phyloP scores from a whole-genome alignment of 345 rosid genomes.

The Salix exigua region DNA sequence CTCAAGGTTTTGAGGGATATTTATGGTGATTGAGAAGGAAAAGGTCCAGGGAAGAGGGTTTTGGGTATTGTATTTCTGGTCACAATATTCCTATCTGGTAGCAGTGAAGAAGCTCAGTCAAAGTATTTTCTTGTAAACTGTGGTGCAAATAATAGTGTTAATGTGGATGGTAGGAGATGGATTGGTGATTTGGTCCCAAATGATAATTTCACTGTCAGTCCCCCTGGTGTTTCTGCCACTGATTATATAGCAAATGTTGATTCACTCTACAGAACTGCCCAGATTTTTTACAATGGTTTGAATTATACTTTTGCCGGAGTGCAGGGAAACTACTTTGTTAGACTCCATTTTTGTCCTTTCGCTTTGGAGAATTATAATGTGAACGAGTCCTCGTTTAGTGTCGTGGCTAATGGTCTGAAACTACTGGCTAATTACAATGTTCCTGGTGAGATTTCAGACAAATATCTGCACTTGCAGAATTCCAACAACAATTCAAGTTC shows the following conservation, averaged over 20 bases:
- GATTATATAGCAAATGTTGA: slow-evolving; percentile 31
- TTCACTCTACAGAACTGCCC: slow-evolving; percentile 57
- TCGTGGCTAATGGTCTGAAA: slow-evolving; percentile 53
- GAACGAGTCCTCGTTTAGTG: slow-evolving; percentile 59
- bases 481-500: slow-evolving; percentile 39
- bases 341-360: slow-evolving; percentile 77
- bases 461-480: slow-evolving; percentile 33
- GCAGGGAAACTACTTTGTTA: slow-evolving; percentile 54
- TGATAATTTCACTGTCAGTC: slow-evolving; percentile 44
- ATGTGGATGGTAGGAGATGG: slow-evolving; percentile 69
- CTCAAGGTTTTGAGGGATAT: slow-evolving; percentile 16
- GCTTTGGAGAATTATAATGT: slow-evolving; percentile 39
- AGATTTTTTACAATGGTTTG: slow-evolving; percentile 39
- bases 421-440: slow-evolving; percentile 50
- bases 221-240: slow-evolving; percentile 31
- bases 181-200: slow-evolving; percentile 52
- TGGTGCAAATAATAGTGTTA: slow-evolving; percentile 51
- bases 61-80: slow-evolving; percentile 25
- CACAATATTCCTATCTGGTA: slow-evolving; percentile 22
- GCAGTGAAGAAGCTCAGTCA: slow-evolving; percentile 48
- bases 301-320: slow-evolving; percentile 57
- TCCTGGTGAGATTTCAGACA: slow-evolving; percentile 49
- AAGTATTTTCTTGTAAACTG: slow-evolving; percentile 56
- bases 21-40: slow-evolving; percentile 19
- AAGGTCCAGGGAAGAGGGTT: slow-evolving; percentile 21